Conservation (phyloP, 768 basidiomycete species). For the Rhodotorula kratochvilovae region DNA sequence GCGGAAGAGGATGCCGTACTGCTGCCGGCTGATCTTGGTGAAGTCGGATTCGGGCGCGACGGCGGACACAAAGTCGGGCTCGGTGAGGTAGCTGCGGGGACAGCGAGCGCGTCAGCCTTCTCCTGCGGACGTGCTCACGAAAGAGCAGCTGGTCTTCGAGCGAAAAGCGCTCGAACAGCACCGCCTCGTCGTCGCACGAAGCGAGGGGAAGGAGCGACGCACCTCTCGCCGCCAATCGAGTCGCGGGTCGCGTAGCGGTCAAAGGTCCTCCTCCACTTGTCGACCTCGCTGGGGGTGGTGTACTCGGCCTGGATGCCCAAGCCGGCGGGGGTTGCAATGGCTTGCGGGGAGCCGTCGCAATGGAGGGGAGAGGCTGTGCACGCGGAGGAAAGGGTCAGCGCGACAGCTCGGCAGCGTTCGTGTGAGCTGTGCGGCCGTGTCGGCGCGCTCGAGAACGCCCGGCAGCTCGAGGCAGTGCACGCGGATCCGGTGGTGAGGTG, state of each 20-base stretch:
- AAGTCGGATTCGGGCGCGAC: slow-evolving; percentile 84
- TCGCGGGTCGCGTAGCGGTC: slow-evolving; percentile 29
- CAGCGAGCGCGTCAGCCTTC: too few relatives aligned
- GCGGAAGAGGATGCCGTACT: slow-evolving; percentile 83
- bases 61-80: slow-evolving; percentile 86
- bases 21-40: slow-evolving; percentile 75
- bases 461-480: not conserved
- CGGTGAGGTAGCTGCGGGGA: slow-evolving; percentile 68
- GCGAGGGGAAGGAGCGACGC: not conserved
- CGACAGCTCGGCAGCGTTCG: not conserved
- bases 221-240: slow-evolving; percentile 32
- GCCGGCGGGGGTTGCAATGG: not conserved
- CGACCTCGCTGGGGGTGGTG: slow-evolving; percentile 13
- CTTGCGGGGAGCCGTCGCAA: not conserved
- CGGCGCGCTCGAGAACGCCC: too few relatives aligned
- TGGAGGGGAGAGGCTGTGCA: not conserved
- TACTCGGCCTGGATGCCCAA: not conserved
- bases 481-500: too few relatives aligned
- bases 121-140: too few relatives aligned
- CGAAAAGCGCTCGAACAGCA: not conserved
- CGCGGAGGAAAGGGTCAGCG: not conserved
- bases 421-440: not conserved
- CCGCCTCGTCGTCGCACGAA: not conserved
- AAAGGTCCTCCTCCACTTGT: slow-evolving; percentile 34
- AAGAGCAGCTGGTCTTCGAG: not conserved